Evolutionary conservation across 306 rosid genomes (phyloP), one percentile per base, ranked within the genome.

Genomic region (Trifolium pratense): DNA sequence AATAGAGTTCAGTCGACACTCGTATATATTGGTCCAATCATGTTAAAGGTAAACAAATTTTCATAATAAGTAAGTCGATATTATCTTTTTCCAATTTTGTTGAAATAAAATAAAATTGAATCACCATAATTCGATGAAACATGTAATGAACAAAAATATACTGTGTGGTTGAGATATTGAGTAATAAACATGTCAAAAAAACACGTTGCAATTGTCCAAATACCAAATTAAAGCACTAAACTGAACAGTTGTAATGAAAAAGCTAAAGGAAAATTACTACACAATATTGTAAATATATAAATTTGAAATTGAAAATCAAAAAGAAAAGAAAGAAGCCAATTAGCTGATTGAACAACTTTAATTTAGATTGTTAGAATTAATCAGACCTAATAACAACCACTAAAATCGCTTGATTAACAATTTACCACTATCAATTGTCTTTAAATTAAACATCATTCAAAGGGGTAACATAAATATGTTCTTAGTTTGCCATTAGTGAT

Each of bases 401-500:
- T 17, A 11, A 11, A 63, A 63, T 63, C 1, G 29, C 48, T 9
- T 63, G 16, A 11, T 37, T 37, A 11, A 12, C 46, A 42, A 42
- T 51, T 51, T 51, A 37, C 32, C 31, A 63, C 6, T 18, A 64
- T 6, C 31, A 64, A 29, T 39, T 29, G 20, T 26, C 65, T 26
- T 26, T 15, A 26, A 29, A 23, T 26, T 14, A 26, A 59, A 59
- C 20, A 9, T 29, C 23, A 12, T 11, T 12, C 39, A 0, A 29
- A 21, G 34, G 10, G 20, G 31, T 9, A 14, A 14, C 20, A 59
- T 14, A 58, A 14, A 29, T 3, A 18, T 14, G 12, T 29, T 59
- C 39, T 29, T 26, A 29, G 40, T 59, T 57, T 57, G 64, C 64
- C 64, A 57, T 4, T 16, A 66, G 31, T 36, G 67, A 9, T 20